Percentiles rank a stretch among this genome's conserved stretches.
phyloP scores from a whole-genome alignment of 345 rosid genomes.

The Citrus glauca region DNA sequence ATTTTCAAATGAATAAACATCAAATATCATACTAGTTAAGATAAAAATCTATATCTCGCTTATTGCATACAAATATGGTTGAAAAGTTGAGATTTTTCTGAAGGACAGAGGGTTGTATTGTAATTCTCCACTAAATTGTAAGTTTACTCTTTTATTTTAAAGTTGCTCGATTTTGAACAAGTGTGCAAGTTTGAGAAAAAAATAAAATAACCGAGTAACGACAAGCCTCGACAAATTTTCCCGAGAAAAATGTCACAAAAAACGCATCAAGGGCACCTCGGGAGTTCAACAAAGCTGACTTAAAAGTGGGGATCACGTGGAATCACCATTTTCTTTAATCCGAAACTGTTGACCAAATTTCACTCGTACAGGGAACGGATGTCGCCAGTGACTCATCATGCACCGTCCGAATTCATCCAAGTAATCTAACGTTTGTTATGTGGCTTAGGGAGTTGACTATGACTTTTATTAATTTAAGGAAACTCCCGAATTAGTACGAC shows the following conservation, averaged over 20 bases:
- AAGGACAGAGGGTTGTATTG: too few relatives aligned
- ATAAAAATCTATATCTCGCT: too few relatives aligned
- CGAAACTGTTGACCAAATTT: conserved; percentile 34
- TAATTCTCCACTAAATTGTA: too few relatives aligned
- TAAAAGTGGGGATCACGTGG: conserved; percentile 25
- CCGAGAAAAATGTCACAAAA: neutral
- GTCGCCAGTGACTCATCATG: conserved; percentile 18
- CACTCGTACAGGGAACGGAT: conserved; percentile 20
- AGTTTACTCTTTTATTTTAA: neutral
- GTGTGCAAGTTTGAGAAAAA: neutral
- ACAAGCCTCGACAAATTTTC: neutral
- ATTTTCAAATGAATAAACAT: too few relatives aligned
- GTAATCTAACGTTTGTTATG: conserved; percentile 34
- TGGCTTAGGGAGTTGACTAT: conserved; percentile 34
- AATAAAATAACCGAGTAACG: neutral
- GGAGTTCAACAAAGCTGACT: conserved; percentile 17
- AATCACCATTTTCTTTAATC: neutral
- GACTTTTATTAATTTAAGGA: neutral
- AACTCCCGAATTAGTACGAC: conserved; percentile 13
- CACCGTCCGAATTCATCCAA: conserved; percentile 23
- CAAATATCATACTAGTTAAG: too few relatives aligned
- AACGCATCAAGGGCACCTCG: neutral
- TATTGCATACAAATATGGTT: too few relatives aligned
- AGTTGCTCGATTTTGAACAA: neutral
- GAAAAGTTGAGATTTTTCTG: too few relatives aligned